Evolutionary conservation across 108 stramenopile genomes (phyloP).

Genomic region (Nitzschia putrida): DNA sequence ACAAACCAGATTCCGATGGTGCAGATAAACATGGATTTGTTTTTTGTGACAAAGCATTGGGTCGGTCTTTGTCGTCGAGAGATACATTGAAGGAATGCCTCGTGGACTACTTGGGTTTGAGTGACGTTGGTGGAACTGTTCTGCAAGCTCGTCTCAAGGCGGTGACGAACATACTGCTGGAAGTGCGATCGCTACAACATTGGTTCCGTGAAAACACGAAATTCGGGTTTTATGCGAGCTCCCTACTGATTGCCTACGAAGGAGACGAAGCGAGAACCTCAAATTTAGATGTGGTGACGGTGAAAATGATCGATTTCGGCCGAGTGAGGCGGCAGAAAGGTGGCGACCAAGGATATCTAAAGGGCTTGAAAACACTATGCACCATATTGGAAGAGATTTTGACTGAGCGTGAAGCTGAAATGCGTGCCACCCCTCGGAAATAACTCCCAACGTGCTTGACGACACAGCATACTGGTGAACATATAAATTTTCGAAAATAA

Average conservation of each 20-base stretch:
- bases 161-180: conserved; percentile 41
- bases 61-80: conserved; percentile 46
- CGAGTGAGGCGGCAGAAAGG: conserved; percentile 63
- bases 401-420: conserved; percentile 15
- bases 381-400: conserved; percentile 53
- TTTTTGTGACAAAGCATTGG: conserved; percentile 59
- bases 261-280: conserved; percentile 38
- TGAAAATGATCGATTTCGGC: conserved; percentile 86
- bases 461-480: background rate
- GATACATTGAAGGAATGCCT: conserved; percentile 57
- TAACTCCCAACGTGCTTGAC: background rate
- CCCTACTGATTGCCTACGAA: conserved; percentile 78
- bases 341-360: conserved; percentile 51
- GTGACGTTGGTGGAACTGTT: conserved; percentile 4
- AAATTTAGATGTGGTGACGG: conserved; percentile 28
- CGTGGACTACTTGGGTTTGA: conserved; percentile 50
- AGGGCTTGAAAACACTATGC: conserved; percentile 55
- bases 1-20: conserved; percentile 48
- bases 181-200: conserved; percentile 42
- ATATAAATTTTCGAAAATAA: too few relatives aligned
- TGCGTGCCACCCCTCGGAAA: background rate
- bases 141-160: conserved; percentile 25
- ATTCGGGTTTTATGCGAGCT: conserved; percentile 73
- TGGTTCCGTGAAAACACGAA: conserved; percentile 69
- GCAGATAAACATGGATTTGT: conserved; percentile 49